Base-by-base conservation (phyloP, 1,284 basidiomycete species). In the Veloboletus limbatus region DNA sequence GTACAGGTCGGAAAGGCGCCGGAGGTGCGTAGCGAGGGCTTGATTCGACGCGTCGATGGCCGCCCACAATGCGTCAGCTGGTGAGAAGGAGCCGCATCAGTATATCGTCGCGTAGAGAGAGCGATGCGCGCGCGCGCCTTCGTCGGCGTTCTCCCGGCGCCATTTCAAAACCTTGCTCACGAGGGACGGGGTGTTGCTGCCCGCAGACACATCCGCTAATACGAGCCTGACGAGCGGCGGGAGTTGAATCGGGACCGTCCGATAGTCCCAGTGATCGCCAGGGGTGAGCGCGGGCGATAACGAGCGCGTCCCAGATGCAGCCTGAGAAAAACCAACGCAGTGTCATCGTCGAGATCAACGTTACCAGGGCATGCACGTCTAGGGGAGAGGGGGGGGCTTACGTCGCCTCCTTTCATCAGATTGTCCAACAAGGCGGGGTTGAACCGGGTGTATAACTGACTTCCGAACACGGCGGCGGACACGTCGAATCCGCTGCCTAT, bases 401-500 rank as follows among this genome's bases (percentile, higher is more conserved):
- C 81, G 45, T 66, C 62, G 43, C 75, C 71, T 47, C 74, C 77
- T 33, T 69, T 69, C 89, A 95, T 89, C 52, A 92, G 65, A 33
- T 73, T 73, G 6, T 64, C 58, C 81, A 73, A 45, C 89, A 91
- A 78, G 18, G 69, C 64, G 2, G 92, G 89, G 53, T 87, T 82
- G 68, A 99, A 99, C 37, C 96, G 81, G 31, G 82, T 87, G 69
- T 98, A 99, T 4, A 94, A 63, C 57, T 99, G 96, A 60, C 92
- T 95, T 8, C 97, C 97, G 70, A 90, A 99, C 4, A 94, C 88
- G 1, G 96, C 95, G 0, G 92, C 82, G 18, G 92, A 86, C 38
- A 99, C 91, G 63, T 99, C 97, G 68, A 99, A 99, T 1, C 97
- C 97, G 55, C 88, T 92, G 28, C 97, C 97, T 13, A 99, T 85